phyloP scores from a whole-genome alignment of 2,329 filamentous ascomycete species.

The Ceratocystiopsis minuta region DNA sequence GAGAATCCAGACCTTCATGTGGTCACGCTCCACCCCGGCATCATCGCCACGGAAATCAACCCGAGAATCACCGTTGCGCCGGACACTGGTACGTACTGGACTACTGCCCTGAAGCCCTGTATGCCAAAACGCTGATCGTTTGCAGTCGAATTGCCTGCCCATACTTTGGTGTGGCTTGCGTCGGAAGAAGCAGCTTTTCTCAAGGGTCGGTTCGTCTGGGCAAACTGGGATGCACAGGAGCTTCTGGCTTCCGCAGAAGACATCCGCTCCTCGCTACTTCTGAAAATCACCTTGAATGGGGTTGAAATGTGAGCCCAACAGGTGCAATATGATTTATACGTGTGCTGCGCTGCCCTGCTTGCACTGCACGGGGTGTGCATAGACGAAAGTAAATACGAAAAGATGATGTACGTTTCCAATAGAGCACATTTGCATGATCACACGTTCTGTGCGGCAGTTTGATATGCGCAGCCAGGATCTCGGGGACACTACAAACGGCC shows the following conservation, averaged over 20 bases:
- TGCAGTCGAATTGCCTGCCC: constrained; percentile 6
- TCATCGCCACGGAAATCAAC: constrained; percentile 19
- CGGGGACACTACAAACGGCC: no score
- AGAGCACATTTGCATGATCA: no score
- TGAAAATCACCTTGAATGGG: not conserved
- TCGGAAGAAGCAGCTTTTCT: constrained; percentile 8
- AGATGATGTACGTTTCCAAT: no score
- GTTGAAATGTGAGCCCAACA: not conserved
- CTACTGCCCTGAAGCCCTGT: not conserved
- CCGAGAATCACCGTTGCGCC: not conserved
- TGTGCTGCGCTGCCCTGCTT: no score
- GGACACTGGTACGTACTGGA: not conserved
- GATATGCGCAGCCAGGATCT: no score
- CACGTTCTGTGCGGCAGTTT: no score
- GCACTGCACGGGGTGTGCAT: no score
- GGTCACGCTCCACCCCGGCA: constrained; percentile 23
- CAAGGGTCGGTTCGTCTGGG: constrained; percentile 7
- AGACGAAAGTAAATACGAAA: no score
- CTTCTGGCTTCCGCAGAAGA: constrained; percentile 1
- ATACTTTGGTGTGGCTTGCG: constrained; percentile 9
- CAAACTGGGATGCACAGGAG: constrained; percentile 8
- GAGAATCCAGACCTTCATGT: constrained; percentile 20
- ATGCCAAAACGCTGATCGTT: no score
- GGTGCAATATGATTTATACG: no score
- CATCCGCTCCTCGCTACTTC: not conserved